Conservation (phyloP, 2,329 filamentous ascomycete genomes). For the Aspergillus sergii region DNA sequence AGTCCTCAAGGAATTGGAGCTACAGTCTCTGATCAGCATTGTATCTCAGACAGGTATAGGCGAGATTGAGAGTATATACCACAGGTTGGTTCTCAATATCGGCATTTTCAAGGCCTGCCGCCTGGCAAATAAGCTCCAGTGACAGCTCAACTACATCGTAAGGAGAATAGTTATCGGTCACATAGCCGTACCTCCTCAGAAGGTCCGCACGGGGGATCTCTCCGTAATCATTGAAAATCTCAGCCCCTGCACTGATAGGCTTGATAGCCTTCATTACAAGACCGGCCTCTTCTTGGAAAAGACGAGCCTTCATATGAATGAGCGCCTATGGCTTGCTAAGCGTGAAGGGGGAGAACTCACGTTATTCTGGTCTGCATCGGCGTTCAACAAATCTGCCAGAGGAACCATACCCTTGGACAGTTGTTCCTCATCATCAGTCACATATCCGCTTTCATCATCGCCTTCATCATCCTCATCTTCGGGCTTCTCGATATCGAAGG, state of each 20-base stretch:
- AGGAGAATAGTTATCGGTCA: conserved; percentile 73
- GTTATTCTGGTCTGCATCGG: conserved; percentile 81
- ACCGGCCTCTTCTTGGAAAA: conserved; percentile 61
- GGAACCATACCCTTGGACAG: conserved; percentile 84
- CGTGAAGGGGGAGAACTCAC: conserved; percentile 44
- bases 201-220: conserved; percentile 81
- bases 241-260: conserved; percentile 68
- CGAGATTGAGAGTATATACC: conserved; percentile 23
- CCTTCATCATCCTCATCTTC: conserved; percentile 61
- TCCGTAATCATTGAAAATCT: conserved; percentile 89
- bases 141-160: conserved; percentile 84
- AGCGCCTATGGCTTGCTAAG: neutral
- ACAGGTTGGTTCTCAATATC: conserved; percentile 34
- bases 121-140: conserved; percentile 58
- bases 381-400: conserved; percentile 86
- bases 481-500: conserved; percentile 73
- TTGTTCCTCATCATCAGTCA: conserved; percentile 66
- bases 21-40: conserved; percentile 21
- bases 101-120: conserved; percentile 35
- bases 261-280: conserved; percentile 74
- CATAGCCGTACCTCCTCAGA: conserved; percentile 81
- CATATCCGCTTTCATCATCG: conserved; percentile 48
- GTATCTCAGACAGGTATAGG: neutral
- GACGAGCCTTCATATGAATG: conserved; percentile 49
- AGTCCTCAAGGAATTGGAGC: conserved; percentile 62